phyloP scores from a whole-genome alignment of 345 rosid species.

The Hibiscus mutabilis region DNA sequence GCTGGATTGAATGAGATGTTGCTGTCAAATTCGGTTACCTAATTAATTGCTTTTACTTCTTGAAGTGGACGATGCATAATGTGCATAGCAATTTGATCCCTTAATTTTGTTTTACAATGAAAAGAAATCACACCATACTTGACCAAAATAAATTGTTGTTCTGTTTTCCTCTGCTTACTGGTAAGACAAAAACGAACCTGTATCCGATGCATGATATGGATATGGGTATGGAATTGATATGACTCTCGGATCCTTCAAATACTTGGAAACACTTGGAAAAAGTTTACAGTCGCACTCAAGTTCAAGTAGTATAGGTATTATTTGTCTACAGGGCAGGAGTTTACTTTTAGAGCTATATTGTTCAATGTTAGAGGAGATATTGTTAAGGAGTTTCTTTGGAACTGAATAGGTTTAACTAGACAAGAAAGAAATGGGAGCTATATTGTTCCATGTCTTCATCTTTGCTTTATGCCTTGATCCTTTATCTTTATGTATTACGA shows the following conservation, averaged over 20 bases:
- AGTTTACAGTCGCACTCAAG: neutral
- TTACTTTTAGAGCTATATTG: neutral
- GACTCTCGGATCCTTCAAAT: neutral
- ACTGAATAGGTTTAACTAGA: no score
- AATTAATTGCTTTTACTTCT: neutral
- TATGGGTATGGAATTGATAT: neutral
- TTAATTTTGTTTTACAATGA: neutral
- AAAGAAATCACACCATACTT: neutral
- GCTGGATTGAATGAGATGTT: neutral
- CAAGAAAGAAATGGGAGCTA: neutral
- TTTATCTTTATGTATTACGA: neutral
- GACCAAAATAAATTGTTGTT: neutral
- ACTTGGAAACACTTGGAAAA: neutral
- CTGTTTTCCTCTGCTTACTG: conserved; percentile 4
- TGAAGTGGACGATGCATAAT: neutral
- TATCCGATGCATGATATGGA: neutral
- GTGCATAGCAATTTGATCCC: neutral
- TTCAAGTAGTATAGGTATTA: neutral
- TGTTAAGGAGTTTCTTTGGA: neutral
- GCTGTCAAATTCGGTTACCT: neutral
- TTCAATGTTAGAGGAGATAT: neutral
- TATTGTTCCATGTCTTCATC: neutral
- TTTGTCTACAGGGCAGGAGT: neutral
- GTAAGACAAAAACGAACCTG: neutral
- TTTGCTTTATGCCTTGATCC: conserved; percentile 1